phyloP scores from a whole-genome alignment of 306 rosid species.

The Betula pendula region DNA sequence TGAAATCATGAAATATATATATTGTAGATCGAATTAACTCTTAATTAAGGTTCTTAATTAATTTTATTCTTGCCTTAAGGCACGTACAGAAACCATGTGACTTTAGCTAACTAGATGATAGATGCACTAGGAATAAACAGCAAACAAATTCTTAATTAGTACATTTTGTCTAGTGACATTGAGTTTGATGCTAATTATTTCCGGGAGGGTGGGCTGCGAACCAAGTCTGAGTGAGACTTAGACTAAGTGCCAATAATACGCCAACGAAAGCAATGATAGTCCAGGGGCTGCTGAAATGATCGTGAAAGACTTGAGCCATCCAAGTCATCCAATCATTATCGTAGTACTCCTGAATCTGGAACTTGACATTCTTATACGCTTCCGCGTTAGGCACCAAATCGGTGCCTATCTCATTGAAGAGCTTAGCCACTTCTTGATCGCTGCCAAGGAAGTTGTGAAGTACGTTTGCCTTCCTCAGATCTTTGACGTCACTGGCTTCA shows the following conservation, averaged over 20 bases:
- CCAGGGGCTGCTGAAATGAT: conserved; percentile 39
- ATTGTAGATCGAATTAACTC: too few species aligned
- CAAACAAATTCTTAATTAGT: neutral
- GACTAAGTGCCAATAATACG: neutral
- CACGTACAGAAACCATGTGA: too few species aligned
- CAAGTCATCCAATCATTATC: conserved; percentile 10
- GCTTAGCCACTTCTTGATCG: conserved; percentile 36
- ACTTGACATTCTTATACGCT: neutral
- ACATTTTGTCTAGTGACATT: neutral
- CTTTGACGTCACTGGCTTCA: conserved; percentile 31
- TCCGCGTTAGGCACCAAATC: conserved; percentile 19
- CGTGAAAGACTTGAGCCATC: conserved; percentile 16
- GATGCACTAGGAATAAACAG: neutral
- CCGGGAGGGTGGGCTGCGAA: neutral
- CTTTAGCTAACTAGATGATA: too few species aligned
- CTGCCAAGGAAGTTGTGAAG: conserved; percentile 38
- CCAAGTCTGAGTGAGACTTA: conserved; percentile 17
- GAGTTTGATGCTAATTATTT: neutral
- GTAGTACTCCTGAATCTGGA: neutral
- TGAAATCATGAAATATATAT: too few species aligned
- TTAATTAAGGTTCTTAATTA: too few species aligned
- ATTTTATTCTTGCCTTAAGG: too few species aligned
- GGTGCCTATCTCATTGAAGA: conserved; percentile 39
- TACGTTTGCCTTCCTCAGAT: conserved; percentile 7
- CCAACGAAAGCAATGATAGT: conserved; percentile 17